Evolutionary conservation across 192 early-diverging fungal species (phyloP).

Genomic region (Coemansia sp.): DNA sequence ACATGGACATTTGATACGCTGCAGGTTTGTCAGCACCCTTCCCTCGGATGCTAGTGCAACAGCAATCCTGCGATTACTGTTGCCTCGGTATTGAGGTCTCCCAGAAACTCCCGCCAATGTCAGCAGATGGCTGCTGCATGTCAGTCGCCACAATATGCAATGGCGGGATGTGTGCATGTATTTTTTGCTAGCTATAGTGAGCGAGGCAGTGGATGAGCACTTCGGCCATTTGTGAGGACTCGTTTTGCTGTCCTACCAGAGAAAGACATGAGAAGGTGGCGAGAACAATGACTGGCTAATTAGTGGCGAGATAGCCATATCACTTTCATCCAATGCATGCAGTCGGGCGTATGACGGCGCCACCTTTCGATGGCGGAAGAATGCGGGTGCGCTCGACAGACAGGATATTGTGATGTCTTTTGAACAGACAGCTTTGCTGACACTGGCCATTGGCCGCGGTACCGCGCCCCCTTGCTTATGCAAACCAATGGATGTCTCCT

Average conservation of each 20-base stretch:
- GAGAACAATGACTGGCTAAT: neutral
- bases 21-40: neutral
- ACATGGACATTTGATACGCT: too few relatives aligned
- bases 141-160: neutral
- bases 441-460: neutral
- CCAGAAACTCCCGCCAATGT: neutral
- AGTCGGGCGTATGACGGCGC: slow-evolving; percentile 12
- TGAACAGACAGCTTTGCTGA: neutral
- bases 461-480: neutral
- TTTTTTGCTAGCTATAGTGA: neutral
- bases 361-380: slow-evolving; percentile 2
- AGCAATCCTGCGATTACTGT: neutral
- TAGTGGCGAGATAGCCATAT: neutral
- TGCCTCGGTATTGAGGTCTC: neutral
- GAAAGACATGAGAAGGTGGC: slow-evolving; percentile 1
- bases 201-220: neutral
- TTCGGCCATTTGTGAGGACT: neutral
- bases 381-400: neutral
- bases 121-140: neutral
- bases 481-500: neutral
- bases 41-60: neutral
- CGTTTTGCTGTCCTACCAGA: neutral
- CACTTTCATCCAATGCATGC: neutral
- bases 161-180: neutral
- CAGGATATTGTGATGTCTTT: neutral